phyloP scores from a whole-genome alignment of 495 filamentous ascomycete genomes.

The Tuber magnatum region DNA sequence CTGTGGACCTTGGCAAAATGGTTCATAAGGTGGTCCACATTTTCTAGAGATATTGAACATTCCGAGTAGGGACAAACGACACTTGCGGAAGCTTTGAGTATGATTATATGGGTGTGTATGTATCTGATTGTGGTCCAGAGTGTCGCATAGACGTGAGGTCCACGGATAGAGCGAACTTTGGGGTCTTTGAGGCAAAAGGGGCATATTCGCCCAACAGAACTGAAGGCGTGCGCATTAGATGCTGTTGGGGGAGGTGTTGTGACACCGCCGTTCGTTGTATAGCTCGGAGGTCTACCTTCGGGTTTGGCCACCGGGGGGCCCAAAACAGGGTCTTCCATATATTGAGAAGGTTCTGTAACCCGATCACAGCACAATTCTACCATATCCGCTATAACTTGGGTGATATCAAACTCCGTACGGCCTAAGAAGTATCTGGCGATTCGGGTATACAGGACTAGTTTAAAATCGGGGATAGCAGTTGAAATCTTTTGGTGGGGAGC shows the following conservation, averaged over 20 bases:
- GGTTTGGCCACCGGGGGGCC: no score
- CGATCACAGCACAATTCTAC: background rate
- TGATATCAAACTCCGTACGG: no score
- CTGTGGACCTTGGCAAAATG: background rate
- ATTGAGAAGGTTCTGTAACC: background rate
- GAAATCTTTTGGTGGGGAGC: background rate
- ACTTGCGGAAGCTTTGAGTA: background rate
- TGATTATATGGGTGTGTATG: background rate
- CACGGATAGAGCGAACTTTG: background rate
- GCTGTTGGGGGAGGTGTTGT: no score
- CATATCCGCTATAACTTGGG: no score
- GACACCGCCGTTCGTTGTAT: no score
- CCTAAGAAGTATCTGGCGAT: no score
- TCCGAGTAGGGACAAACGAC: background rate
- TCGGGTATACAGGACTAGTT: background rate
- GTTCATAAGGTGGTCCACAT: background rate
- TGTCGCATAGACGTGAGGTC: no score
- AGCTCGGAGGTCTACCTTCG: no score
- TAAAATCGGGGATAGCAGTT: background rate
- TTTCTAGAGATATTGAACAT: background rate
- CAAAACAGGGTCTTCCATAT: background rate
- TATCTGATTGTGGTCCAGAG: background rate
- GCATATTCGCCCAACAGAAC: background rate
- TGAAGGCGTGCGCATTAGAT: background rate
- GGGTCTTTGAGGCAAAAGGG: background rate